These are phyloP conservation scores for Pouteria glomerata DNA, from an alignment of 148 eudicot genomes.

Conservation along the genomic window DNA sequence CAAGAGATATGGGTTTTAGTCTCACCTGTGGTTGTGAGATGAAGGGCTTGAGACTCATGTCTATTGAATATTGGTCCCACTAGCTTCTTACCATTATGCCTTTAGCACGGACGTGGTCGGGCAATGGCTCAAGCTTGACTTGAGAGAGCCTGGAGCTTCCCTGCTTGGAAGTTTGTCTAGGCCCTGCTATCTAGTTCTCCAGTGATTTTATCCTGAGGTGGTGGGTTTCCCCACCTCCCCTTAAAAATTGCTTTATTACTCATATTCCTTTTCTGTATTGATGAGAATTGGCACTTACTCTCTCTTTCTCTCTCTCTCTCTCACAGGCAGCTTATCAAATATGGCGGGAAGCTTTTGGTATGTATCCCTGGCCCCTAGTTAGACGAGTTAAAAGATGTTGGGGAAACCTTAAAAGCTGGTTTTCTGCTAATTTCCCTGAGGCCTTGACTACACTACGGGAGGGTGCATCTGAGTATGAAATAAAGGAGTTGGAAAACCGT, in stretches of 20 bases:
- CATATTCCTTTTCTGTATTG: not conserved
- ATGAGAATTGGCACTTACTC: not conserved
- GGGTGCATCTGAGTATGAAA: constrained; percentile 77
- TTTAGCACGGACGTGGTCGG: no score
- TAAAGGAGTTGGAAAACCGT: constrained; percentile 47
- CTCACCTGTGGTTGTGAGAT: no score
- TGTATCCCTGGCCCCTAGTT: constrained; percentile 88
- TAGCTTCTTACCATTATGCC: no score
- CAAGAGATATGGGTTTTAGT: not conserved
- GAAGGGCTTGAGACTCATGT: no score
- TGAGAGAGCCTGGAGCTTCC: no score
- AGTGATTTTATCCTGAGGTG: no score
- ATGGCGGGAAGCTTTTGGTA: constrained; percentile 70
- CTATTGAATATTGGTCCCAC: no score
- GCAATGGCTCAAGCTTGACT: no score
- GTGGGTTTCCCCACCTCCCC: no score
- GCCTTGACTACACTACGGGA: constrained; percentile 50
- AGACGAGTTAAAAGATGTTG: constrained; percentile 63
- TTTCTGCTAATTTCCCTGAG: constrained; percentile 53
- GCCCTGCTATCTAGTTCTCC: no score
- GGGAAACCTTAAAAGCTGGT: constrained; percentile 59
- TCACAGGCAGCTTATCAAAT: constrained; percentile 62
- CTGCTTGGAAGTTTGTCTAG: no score
- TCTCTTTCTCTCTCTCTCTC: constrained; percentile 4
- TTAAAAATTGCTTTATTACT: not conserved